Percentiles rank a stretch among this genome's conserved stretches.
These are phyloP conservation scores for Massarina eburnea DNA, from an alignment of 2,329 filamentous ascomycete species.

Conservation along the genomic window DNA sequence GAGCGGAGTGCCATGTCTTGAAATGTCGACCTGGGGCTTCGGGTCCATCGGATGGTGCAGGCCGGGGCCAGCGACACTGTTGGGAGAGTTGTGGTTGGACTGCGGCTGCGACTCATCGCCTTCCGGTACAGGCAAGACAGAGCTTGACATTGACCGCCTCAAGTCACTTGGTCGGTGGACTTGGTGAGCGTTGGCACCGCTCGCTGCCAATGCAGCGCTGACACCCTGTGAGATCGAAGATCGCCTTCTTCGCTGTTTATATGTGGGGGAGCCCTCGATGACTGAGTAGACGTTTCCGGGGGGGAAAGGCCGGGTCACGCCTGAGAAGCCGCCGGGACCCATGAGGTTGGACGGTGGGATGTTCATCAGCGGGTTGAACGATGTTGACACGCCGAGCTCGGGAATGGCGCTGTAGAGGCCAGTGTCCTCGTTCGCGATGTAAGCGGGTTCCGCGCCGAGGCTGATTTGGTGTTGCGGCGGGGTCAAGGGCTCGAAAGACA, in stretches of 20 bases:
- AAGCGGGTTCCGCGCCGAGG: slow-evolving; percentile 85
- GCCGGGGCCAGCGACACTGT: slow-evolving; percentile 64
- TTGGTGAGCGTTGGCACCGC: slow-evolving; percentile 55
- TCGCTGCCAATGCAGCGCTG: slow-evolving; percentile 67
- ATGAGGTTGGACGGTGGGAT: slow-evolving; percentile 83
- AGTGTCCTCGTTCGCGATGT: slow-evolving; percentile 97
- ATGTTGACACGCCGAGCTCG: slow-evolving; percentile 75
- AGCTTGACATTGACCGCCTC: slow-evolving; percentile 84
- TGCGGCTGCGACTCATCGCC: slow-evolving; percentile 61
- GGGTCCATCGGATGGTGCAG: slow-evolving; percentile 65
- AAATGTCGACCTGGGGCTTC: slow-evolving; percentile 74
- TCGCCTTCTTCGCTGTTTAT: slow-evolving; percentile 93
- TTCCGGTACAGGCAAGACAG: slow-evolving; percentile 79
- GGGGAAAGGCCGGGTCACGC: slow-evolving; percentile 67
- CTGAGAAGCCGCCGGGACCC: slow-evolving; percentile 77
- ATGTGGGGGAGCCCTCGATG: slow-evolving; percentile 96
- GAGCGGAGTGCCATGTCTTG: slow-evolving; percentile 86
- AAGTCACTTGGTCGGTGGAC: slow-evolving; percentile 85
- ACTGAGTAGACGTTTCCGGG: slow-evolving; percentile 87
- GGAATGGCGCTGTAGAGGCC: slow-evolving; percentile 94
- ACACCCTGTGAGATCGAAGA: slow-evolving; percentile 87
- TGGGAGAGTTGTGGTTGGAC: slow-evolving; percentile 74
- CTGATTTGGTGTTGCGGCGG: slow-evolving; percentile 86
- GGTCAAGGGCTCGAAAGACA: slow-evolving; percentile 96
- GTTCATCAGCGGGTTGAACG: slow-evolving; percentile 86